phyloP scores from a whole-genome alignment of 768 basidiomycete species.

The Aureoboletus auriporus region DNA sequence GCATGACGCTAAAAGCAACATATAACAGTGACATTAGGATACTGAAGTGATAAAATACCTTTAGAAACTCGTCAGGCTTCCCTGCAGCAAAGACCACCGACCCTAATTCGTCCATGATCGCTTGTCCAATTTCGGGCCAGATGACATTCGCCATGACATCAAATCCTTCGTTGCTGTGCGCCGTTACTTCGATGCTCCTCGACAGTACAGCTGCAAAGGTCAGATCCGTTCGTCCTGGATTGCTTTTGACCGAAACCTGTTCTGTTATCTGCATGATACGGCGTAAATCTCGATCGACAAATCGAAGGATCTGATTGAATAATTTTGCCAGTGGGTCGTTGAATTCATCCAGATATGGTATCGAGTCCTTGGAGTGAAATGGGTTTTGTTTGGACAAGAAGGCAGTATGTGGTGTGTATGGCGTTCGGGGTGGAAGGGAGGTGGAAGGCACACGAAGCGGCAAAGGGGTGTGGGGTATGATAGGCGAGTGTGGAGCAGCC shows the following conservation, averaged over 20 bases:
- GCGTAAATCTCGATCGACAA: constrained; percentile 71
- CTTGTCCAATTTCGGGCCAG: constrained; percentile 78
- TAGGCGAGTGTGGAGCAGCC: constrained; percentile 64
- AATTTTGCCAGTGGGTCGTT: constrained; percentile 70
- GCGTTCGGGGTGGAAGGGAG: constrained; percentile 49
- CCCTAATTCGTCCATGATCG: constrained; percentile 85
- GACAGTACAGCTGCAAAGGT: not conserved
- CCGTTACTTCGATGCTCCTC: constrained; percentile 2
- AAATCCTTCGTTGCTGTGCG: constrained; percentile 44
- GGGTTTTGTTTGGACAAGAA: constrained; percentile 40
- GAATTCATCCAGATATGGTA: constrained; percentile 58
- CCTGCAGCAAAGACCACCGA: constrained; percentile 85
- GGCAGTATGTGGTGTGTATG: constrained; percentile 50
- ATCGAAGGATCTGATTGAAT: constrained; percentile 79
- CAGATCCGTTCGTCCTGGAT: constrained; percentile 23
- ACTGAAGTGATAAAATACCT: constrained; percentile 43
- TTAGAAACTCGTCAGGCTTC: constrained; percentile 83
- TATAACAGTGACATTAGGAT: not conserved
- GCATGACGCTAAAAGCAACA: constrained; percentile 64
- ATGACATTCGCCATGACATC: constrained; percentile 85
- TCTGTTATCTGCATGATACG: constrained; percentile 78
- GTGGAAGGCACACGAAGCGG: constrained; percentile 11
- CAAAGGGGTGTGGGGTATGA: constrained; percentile 75
- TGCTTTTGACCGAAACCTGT: constrained; percentile 50
- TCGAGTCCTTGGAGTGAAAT: constrained; percentile 34